These are phyloP conservation scores for Furcasterigmium furcatum DNA, from an alignment of 2,329 filamentous ascomycete species.

Conservation along the genomic window DNA sequence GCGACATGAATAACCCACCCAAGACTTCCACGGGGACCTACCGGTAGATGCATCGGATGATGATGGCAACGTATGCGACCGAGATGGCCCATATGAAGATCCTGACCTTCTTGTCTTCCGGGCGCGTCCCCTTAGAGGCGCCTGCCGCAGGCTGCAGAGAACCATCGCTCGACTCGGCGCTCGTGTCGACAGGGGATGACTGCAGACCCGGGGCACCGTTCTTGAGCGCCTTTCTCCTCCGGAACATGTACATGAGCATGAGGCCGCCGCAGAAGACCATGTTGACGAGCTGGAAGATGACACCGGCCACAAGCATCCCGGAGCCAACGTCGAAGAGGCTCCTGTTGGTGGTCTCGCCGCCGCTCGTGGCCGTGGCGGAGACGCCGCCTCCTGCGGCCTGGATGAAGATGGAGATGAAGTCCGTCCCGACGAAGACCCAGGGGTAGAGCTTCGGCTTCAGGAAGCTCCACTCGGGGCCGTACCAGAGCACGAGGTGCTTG, in stretches of 20 bases:
- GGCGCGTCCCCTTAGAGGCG: background rate
- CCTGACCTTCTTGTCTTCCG: slow-evolving; percentile 5
- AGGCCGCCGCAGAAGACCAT: slow-evolving; percentile 17
- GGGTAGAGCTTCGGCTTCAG: slow-evolving; percentile 38
- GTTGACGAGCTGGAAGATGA: slow-evolving; percentile 17
- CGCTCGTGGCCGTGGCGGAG: slow-evolving; percentile 12
- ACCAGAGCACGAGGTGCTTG: slow-evolving; percentile 38
- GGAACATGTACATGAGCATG: slow-evolving; percentile 15
- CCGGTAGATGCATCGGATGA: slow-evolving; percentile 13
- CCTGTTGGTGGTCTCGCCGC: background rate
- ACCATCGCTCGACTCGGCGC: background rate
- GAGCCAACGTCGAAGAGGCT: slow-evolving; percentile 1
- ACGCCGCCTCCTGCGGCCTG: slow-evolving; percentile 17
- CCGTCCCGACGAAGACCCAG: slow-evolving; percentile 44
- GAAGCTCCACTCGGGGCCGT: slow-evolving; percentile 33
- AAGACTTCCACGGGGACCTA: background rate
- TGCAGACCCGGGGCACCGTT: background rate
- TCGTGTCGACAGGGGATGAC: background rate
- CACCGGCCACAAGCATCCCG: slow-evolving; percentile 15
- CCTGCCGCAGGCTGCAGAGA: background rate
- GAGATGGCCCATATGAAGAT: slow-evolving; percentile 8
- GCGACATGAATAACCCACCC: background rate
- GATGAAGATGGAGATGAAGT: slow-evolving; percentile 30
- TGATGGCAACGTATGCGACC: slow-evolving; percentile 8
- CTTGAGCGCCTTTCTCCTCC: slow-evolving; percentile 1